Evolutionary conservation across 2,329 filamentous ascomycete species (phyloP).

Genomic region (Fusarium nygamai): DNA sequence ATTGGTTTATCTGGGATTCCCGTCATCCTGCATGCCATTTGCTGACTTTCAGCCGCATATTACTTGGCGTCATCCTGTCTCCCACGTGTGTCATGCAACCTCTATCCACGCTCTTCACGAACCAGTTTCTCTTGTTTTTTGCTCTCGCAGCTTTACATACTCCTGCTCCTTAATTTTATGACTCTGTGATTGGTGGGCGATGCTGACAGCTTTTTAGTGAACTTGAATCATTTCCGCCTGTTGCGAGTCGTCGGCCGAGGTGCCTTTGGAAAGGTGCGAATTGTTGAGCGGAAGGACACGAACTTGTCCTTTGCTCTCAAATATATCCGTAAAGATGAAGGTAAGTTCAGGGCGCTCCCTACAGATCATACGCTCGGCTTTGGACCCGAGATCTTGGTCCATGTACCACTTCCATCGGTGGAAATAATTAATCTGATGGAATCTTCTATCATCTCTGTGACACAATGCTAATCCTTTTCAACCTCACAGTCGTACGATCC

Average conservation of each 20-base stretch:
- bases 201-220: constrained; percentile 67
- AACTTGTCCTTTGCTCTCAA: constrained; percentile 94
- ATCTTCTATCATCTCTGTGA: neutral
- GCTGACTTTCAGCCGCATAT: constrained; percentile 28
- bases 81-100: constrained; percentile 41
- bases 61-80: constrained; percentile 33
- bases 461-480: constrained; percentile 36
- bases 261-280: constrained; percentile 98
- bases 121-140: neutral
- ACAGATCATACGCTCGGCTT: neutral
- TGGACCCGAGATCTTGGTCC: neutral
- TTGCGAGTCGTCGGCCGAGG: constrained; percentile 96
- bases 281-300: constrained; percentile 97
- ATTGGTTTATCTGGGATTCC: constrained; percentile 8
- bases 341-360: constrained; percentile 57
- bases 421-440: neutral
- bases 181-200: neutral
- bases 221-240: constrained; percentile 96
- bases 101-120: constrained; percentile 8
- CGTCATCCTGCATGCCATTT: constrained; percentile 15
- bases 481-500: constrained; percentile 82
- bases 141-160: neutral
- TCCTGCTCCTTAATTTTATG: neutral
- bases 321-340: constrained; percentile 99
- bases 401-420: neutral